A percentile compares a stretch with the other conserved stretches of the same genome.
Conservation (phyloP, 2,329 filamentous ascomycete genomes). For the Penicillium sp. region DNA sequence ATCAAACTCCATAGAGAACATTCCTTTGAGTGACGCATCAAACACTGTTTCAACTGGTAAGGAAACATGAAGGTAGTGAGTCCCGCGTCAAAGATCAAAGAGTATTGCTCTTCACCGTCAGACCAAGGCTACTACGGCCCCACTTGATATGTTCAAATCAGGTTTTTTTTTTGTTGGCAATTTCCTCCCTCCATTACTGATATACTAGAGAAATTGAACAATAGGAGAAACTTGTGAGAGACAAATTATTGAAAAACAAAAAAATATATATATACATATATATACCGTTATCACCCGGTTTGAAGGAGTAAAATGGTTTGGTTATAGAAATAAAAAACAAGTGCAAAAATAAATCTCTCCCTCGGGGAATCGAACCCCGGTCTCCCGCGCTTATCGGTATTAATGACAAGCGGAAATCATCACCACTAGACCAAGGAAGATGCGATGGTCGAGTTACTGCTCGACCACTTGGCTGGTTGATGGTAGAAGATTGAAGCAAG, state of each 20-base stretch:
- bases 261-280: too few species aligned
- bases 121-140: conserved; percentile 41
- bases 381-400: conserved; percentile 36
- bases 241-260: too few species aligned
- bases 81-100: conserved; percentile 35
- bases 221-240: too few species aligned
- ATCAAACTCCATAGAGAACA: conserved; percentile 3
- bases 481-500: neutral
- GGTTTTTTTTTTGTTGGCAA: neutral
- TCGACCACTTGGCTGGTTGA: conserved; percentile 30
- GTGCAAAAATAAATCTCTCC: conserved; percentile 33
- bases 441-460: conserved; percentile 23
- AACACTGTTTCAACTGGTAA: conserved; percentile 46
- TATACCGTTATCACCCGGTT: fast-evolving
- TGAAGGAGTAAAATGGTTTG: neutral
- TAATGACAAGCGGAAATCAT: conserved; percentile 44
- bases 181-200: neutral
- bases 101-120: conserved; percentile 51
- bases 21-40: neutral
- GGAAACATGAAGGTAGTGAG: conserved; percentile 45
- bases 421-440: conserved; percentile 42
- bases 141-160: neutral
- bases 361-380: conserved; percentile 42
- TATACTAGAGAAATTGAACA: neutral
- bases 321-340: neutral